Evolutionary conservation across 2,329 filamentous ascomycete genomes (phyloP), one percentile per base, ranked within the genome.

Genomic region (Calonectria fujianensis): DNA sequence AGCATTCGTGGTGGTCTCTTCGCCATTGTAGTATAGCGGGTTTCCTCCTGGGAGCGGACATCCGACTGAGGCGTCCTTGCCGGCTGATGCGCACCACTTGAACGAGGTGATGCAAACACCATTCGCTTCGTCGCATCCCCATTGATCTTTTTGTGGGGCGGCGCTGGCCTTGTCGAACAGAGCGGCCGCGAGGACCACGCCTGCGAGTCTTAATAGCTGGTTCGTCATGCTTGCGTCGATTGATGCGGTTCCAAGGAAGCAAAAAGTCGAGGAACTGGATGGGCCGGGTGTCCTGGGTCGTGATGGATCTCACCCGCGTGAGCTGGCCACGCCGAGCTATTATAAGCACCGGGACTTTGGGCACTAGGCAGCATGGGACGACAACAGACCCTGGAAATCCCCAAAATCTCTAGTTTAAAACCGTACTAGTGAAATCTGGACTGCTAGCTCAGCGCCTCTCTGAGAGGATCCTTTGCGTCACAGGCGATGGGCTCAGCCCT

Each of bases 91-190:
- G 45, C 74, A 79, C 77, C 75, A 79, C n/a, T 70, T 67, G 52
- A 79, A 77, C 6, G 77, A 77, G 45, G 75, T 76, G 59, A 79
- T 7, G n/a, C 74, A 79, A 24, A 79, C 72, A 32, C 65, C 65
- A 52, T 73, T 35, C 51, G 70, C 52, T 32, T 78, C 69, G 32
- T 73, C 32, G 67, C 77, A 79, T 18, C 72, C 68, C 77, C 74
- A 79, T 52, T 69, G 66, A 14, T 77, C 70, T 31, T 74, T 66
- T 39, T 39, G 63, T 14, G 72, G 72, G 31, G 65, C 74, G 2
- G 75, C 74, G 31, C 48, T 63, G 29, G 37, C 66, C 18, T 29
- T 27, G 11, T 39, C 27, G 4, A 77, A 8, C 27, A 75, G 57
- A 2, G n/a, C 31, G 45, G 70, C 57, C 16, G 67, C 31, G 4